phyloP scores from a whole-genome alignment of 805 yeast genomes.

The Suhomyces emberorum region DNA sequence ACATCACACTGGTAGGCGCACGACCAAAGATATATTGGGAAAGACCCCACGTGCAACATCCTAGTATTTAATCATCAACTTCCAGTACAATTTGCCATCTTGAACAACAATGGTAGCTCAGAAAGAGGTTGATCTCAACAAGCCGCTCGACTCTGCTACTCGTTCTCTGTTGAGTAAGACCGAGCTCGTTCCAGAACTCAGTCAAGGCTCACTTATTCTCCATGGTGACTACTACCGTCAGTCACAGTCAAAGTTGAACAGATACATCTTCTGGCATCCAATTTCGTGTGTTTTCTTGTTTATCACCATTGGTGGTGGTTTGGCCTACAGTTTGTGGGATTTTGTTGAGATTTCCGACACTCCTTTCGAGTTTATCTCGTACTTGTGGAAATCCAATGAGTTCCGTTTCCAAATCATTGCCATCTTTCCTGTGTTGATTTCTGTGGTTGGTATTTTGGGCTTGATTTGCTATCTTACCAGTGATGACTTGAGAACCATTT shows the following conservation, averaged over 20 bases:
- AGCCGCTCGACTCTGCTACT: constrained; percentile 51
- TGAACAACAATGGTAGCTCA: constrained; percentile 38
- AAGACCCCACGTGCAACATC: constrained; percentile 7
- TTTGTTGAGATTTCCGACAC: constrained; percentile 29
- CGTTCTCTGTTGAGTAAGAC: constrained; percentile 52
- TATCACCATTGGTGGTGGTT: constrained; percentile 16
- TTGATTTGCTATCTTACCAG: constrained; percentile 42
- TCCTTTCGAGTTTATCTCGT: constrained; percentile 24
- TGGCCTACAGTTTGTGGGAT: constrained; percentile 25
- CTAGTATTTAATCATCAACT: constrained; percentile 2
- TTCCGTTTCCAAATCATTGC: constrained; percentile 24
- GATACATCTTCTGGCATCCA: constrained; percentile 45
- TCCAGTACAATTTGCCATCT: neutral
- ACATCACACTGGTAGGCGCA: neutral
- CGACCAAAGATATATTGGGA: constrained; percentile 1
- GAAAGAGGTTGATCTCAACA: constrained; percentile 48
- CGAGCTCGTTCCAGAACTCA: constrained; percentile 51
- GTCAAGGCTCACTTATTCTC: constrained; percentile 59
- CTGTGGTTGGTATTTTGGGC: constrained; percentile 33
- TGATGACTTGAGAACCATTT: constrained; percentile 42
- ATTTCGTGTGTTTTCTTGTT: constrained; percentile 26
- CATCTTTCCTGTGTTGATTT: constrained; percentile 38
- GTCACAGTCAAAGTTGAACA: constrained; percentile 47
- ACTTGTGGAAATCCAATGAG: constrained; percentile 21
- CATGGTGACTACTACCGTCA: constrained; percentile 59